These are phyloP conservation scores for Erysimum cheiri DNA, from an alignment of 441 rosid species.

Conservation along the genomic window DNA sequence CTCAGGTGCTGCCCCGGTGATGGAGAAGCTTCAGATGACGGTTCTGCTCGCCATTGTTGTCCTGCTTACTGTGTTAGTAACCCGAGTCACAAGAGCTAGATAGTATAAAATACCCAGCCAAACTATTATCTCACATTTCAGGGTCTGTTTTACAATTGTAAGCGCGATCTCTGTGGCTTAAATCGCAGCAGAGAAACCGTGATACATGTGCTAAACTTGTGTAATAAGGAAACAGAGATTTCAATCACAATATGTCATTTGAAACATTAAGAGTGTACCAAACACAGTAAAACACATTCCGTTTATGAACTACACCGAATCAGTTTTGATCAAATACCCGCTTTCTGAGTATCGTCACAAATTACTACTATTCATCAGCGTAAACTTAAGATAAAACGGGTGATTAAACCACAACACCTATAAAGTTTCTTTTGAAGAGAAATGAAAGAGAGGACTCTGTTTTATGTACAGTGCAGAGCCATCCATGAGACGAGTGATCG, in stretches of 20 bases:
- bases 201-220: conserved; percentile 17
- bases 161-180: conserved; percentile 8
- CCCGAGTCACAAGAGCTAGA: conserved; percentile 54
- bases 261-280: conserved; percentile 24
- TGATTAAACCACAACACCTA: conserved; percentile 37
- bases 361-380: conserved; percentile 5
- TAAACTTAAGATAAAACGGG: conserved; percentile 18
- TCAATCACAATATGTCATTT: conserved; percentile 16
- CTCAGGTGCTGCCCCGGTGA: conserved; percentile 49
- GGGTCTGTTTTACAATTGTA: conserved; percentile 12
- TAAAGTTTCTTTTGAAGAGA: conserved; percentile 23
- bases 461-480: conserved; percentile 46
- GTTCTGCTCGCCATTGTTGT: conserved; percentile 73
- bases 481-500: conserved; percentile 34
- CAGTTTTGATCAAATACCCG: conserved; percentile 10
- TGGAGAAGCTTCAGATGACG: conserved; percentile 69
- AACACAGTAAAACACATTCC: conserved; percentile 24
- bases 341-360: conserved; percentile 20
- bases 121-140: conserved; percentile 14
- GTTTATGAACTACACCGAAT: conserved; percentile 18
- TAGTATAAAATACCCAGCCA: conserved; percentile 1
- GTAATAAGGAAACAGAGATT: conserved; percentile 28
- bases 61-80: conserved; percentile 72
- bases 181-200: neutral
- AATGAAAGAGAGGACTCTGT: conserved; percentile 31